These are phyloP conservation scores for Phoma sp. DNA, from an alignment of 2,329 filamentous ascomycete genomes.

Conservation along the genomic window DNA sequence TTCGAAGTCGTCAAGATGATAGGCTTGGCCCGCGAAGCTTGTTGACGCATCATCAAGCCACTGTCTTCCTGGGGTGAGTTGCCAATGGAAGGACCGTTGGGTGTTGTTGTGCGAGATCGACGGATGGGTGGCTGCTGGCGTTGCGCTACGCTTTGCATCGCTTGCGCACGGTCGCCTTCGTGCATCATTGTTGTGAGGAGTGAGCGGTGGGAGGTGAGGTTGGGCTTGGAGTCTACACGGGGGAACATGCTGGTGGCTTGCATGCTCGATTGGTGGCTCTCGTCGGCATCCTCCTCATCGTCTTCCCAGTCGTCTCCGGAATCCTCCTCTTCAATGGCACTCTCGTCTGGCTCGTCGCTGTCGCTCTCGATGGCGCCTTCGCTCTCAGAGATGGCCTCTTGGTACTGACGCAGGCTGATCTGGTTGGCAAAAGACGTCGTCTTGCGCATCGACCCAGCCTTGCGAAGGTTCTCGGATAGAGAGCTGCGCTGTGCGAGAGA, in stretches of 20 bases:
- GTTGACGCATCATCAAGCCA: conserved; percentile 65
- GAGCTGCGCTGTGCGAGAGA: conserved; percentile 62
- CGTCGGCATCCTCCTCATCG: conserved; percentile 72
- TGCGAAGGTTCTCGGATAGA: conserved; percentile 61
- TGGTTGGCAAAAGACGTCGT: conserved; percentile 82
- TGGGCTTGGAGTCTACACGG: conserved; percentile 85
- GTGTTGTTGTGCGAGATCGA: conserved; percentile 71
- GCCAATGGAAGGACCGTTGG: conserved; percentile 70
- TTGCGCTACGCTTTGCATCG: conserved; percentile 71
- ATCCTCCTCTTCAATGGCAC: conserved; percentile 69
- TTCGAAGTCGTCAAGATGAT: conserved; percentile 78
- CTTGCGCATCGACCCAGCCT: conserved; percentile 67
- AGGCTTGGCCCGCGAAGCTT: conserved; percentile 75
- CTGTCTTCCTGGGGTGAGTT: conserved; percentile 62
- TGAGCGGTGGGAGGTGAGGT: conserved; percentile 84
- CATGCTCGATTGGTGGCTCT: conserved; percentile 82
- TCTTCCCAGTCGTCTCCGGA: conserved; percentile 61
- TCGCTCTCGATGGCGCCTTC: conserved; percentile 67
- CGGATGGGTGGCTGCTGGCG: conserved; percentile 63
- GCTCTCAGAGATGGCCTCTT: conserved; percentile 62
- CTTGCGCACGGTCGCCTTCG: conserved; percentile 75
- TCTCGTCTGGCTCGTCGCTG: conserved; percentile 65
- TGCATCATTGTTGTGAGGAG: conserved; percentile 90
- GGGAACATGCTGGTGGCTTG: conserved; percentile 85
- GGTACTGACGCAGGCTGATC: conserved; percentile 71